Evolutionary conservation across 2,329 filamentous ascomycete species (phyloP).

Genomic region (Colletotrichum lindemuthianum): DNA sequence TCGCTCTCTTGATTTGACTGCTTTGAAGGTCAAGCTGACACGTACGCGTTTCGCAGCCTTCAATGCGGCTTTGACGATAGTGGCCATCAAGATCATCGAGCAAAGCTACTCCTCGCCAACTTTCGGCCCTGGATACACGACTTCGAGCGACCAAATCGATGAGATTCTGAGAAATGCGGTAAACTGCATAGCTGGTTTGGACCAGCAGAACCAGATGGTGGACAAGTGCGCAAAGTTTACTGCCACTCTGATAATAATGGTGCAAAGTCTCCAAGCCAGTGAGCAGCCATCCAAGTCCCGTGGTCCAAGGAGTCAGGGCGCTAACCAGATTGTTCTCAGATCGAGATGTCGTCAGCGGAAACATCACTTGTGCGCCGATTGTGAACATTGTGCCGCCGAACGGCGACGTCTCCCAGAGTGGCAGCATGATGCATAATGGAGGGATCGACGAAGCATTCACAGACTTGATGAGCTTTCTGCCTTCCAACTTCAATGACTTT

Average conservation of each 20-base stretch:
- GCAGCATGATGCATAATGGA: too few species aligned
- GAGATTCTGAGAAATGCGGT: constrained; percentile 16
- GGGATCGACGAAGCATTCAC: constrained; percentile 11
- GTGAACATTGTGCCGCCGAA: background rate
- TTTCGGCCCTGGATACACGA: background rate
- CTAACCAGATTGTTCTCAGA: too few species aligned
- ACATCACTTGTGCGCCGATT: too few species aligned
- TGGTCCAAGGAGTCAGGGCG: too few species aligned
- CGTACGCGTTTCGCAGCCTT: constrained; percentile 5
- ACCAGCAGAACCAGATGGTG: constrained; percentile 26
- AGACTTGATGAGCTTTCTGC: constrained; percentile 12
- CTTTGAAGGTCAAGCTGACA: background rate
- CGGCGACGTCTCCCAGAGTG: too few species aligned
- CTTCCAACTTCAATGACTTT: constrained; percentile 24
- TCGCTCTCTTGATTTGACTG: background rate
- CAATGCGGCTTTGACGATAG: constrained; percentile 25
- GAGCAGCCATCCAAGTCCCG: background rate
- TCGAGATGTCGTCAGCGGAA: too few species aligned
- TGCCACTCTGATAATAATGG: constrained; percentile 19
- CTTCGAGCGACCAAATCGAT: constrained; percentile 4
- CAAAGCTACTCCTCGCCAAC: background rate
- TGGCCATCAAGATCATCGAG: constrained; percentile 27
- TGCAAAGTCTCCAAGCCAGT: constrained; percentile 20
- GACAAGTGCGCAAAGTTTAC: constrained; percentile 33
- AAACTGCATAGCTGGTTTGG: constrained; percentile 16